Evolutionary conservation across 2,329 filamentous ascomycete genomes (phyloP), one percentile per base, ranked within the genome.

Genomic region (Fusarium euwallaceae): DNA sequence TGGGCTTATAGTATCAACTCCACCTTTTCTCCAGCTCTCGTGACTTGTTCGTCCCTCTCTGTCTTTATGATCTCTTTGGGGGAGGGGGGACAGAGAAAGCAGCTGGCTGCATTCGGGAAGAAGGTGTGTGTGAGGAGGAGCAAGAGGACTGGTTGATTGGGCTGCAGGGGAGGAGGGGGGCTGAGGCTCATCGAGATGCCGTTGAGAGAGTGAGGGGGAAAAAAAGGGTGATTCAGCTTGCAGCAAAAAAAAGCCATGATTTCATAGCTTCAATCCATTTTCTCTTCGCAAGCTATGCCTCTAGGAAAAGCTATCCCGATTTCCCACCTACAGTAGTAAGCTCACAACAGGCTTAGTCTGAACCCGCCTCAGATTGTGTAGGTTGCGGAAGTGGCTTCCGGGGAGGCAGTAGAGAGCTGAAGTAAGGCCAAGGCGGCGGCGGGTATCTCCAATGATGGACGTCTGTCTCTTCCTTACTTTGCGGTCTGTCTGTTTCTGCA

Each of bases 231-330:
- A 51, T 43, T 36, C 37, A 48, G 43, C 22, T 45, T 53, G 22
- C 53, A 56, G 41, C 27, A 29, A 29, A 22, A 22, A 43, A 51
- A 51, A 27, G 45, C 51, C 32, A 71, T 74, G 71, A 68, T 68
- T 71, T 71, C 67, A 64, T 62, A 59, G 60, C 45, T 51, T 22
- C 70, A 37, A 67, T 71, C 71, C 63, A 60, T 74, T 20, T 43
- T 43, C 22, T 22, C 24, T 67, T 29, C 27, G 53, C 53, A 74
- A 65, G 61, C 56, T 63, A 65, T 60, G 9, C 48, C 43, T 45
- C 20, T 43, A 20, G 41, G 41, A 22, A 45, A 37, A 48, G 51
- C 41, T 27, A 53, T 32, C 34, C 48, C 43, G 53, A 11, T 16
- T 24, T 56, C 12, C 61, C 17, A 36, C 20, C 32, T 45, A 22